Conservation (phyloP, 1,139 yeast genomes). For the Wickerhamomyces sp. region DNA sequence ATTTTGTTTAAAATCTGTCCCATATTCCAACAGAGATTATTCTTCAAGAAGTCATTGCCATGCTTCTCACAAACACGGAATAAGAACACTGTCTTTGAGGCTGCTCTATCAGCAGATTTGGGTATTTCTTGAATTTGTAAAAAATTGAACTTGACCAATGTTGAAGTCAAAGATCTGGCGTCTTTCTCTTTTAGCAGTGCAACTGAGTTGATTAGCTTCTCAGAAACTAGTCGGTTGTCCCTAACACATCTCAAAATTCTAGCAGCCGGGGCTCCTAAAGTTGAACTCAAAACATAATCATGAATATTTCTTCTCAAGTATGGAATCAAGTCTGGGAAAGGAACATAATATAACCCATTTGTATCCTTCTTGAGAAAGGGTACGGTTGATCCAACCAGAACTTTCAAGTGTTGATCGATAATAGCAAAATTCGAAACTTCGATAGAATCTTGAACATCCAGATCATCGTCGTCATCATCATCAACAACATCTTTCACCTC, state of each 20-base stretch:
- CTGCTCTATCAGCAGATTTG: conserved; percentile 85
- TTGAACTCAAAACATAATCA: conserved; percentile 55
- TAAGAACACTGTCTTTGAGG: conserved; percentile 78
- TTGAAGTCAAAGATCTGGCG: conserved; percentile 60
- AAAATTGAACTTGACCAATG: conserved; percentile 51
- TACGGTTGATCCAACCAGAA: conserved; percentile 40
- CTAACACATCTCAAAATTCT: conserved; percentile 67
- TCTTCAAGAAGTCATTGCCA: conserved; percentile 44
- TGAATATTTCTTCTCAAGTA: conserved; percentile 49
- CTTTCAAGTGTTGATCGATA: conserved; percentile 42
- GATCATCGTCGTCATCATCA: conserved; percentile 22
- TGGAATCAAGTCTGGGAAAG: conserved; percentile 38
- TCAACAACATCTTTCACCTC: conserved; percentile 20
- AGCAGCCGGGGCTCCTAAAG: conserved; percentile 53
- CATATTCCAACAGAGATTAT: conserved; percentile 62
- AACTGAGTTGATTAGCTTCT: conserved; percentile 70
- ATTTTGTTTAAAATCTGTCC: conserved; percentile 57
- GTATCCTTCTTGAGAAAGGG: conserved; percentile 44
- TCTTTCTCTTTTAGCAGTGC: conserved; percentile 75
- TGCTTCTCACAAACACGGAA: conserved; percentile 65
- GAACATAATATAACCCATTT: conserved; percentile 41
- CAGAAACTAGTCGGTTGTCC: conserved; percentile 69
- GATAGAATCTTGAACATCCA: conserved; percentile 23
- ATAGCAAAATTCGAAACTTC: conserved; percentile 28
- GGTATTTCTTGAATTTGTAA: conserved; percentile 89